Base-by-base conservation (phyloP, 257 asterid genomes). In the Perilla frutescens region DNA sequence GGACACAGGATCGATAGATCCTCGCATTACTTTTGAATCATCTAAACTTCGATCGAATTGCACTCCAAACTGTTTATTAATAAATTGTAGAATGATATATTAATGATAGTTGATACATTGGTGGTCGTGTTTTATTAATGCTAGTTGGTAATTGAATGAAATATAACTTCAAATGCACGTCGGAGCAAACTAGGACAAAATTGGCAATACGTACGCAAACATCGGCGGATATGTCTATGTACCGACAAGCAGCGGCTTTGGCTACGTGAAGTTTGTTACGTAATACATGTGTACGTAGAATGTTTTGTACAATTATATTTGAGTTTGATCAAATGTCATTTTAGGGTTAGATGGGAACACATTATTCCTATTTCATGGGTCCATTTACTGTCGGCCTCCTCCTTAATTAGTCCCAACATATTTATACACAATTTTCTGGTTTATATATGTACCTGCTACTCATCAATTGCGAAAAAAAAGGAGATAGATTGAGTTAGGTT, bases 291-390 rank as follows among this genome's bases (percentile, higher is more conserved):
- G 71, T 82, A 86, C 90, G 89, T 90, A 85, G 82, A 86, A 8
- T 40, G 65, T 53, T 41, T 64, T 26, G 73, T 55, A 66, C 47
- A 49, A 64, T 3, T 62, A 40, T 39, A 8, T 15, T 26, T 32
- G 61, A 63, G 69, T 88, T 84, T 81, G 98, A 90, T 90, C 71
- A 80, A 76, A 86, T 74, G 97, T 92, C 98, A 32, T 84, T 88
- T 87, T 81, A 83, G 81, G 87, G 98, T 92, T 90, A 87, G 98
- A 90, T 90, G 89, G 82, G 66, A 80, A 62, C 81, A 80, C 65
- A 55, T 82, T 85, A 87, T 86, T 29, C 89, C 86, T 49, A 53
- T 57, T 5, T 12, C 8, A 7, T 68, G 77, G 87, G 84, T 68
- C 68, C 87, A 80, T 7, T 83, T 34, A 4, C 12, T 91, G 88